Evolutionary conservation across 192 early-diverging fungal species (phyloP), one percentile per base, ranked within the genome.

Genomic region (Coemansia sp.): DNA sequence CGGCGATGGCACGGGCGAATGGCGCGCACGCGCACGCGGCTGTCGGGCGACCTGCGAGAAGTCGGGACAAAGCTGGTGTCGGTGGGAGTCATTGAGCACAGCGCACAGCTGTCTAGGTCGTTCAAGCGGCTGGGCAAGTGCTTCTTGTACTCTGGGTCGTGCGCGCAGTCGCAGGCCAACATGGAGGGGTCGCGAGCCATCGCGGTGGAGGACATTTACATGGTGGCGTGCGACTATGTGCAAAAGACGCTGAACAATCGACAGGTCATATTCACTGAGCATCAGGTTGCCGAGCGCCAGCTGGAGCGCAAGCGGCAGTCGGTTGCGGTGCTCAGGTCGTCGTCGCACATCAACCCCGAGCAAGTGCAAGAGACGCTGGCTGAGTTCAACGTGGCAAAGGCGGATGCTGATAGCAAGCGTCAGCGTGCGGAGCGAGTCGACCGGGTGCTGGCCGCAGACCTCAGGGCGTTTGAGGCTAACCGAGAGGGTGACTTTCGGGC

Each of bases 301-400:
- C 62, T 82, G 38, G 79, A 82, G 66, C 78, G 79, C 60, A 78
- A 79, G 68, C 60, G 73, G 20, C 84, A 85, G 70, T 64, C 79
- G 11, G 76, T 82, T 19, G 79, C 79, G 1, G 84, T 79, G 45
- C 71, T 85, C 49, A 67, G 76, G 22, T 63, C 79, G 22, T 78
- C 84, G 59, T 62, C 76, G 2, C 67, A 64, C 15, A 85, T 85
- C 62, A 70, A 69, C 37, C 25, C 76, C 0, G 84, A 73, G 12
- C 78, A 75, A 32, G 74, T 67, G 27, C 73, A 81, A 46, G 78
- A 82, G 40, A 74, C 79, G 10, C 70, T 85, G 42, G 62, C 71
- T 10, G 84, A 85, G 59, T 73, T 79, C 15, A 68, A 64, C 31
- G 64, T 62, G 2, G 84, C 84, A 14, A 72, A 79, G 64, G 64